These are phyloP conservation scores for Saccharomyces mikatae DNA, from an alignment of 805 yeast genomes.

Conservation along the genomic window DNA sequence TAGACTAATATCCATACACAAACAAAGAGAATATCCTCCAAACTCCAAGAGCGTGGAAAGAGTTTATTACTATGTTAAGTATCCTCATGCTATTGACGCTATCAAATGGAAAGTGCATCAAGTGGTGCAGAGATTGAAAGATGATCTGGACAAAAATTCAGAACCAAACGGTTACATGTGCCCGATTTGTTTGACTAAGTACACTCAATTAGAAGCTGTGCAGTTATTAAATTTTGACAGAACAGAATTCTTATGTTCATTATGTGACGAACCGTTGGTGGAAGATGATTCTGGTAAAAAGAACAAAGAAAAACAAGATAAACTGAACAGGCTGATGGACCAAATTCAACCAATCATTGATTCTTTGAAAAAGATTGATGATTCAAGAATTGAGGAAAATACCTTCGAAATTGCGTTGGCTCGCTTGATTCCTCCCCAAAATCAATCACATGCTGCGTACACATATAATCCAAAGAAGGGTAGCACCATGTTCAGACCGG, in stretches of 20 bases:
- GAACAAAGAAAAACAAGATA: constrained; percentile 72
- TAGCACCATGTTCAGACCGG: constrained; percentile 37
- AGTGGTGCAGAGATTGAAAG: constrained; percentile 68
- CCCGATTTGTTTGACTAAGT: constrained; percentile 74
- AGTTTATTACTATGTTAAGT: constrained; percentile 79
- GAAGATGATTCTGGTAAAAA: constrained; percentile 87
- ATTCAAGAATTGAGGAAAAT: constrained; percentile 73
- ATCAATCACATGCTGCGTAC: constrained; percentile 61
- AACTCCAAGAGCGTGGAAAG: constrained; percentile 61
- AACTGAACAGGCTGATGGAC: constrained; percentile 74
- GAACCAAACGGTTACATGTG: constrained; percentile 94
- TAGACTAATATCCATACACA: constrained; percentile 60
- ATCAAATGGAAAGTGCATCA: constrained; percentile 94
- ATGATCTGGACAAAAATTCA: constrained; percentile 73
- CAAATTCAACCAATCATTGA: constrained; percentile 85
- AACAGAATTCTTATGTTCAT: constrained; percentile 74
- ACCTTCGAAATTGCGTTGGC: constrained; percentile 80
- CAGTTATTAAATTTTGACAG: constrained; percentile 71
- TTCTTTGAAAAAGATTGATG: constrained; percentile 74
- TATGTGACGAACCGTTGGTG: constrained; percentile 65
- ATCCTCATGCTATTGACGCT: constrained; percentile 89
- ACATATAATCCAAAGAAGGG: constrained; percentile 46
- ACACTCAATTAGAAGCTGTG: constrained; percentile 80
- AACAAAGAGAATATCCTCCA: constrained; percentile 60
- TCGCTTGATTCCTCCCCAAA: constrained; percentile 76